Base-by-base conservation (phyloP, 2,329 filamentous ascomycete species). In the Cladosporium colombiae region DNA sequence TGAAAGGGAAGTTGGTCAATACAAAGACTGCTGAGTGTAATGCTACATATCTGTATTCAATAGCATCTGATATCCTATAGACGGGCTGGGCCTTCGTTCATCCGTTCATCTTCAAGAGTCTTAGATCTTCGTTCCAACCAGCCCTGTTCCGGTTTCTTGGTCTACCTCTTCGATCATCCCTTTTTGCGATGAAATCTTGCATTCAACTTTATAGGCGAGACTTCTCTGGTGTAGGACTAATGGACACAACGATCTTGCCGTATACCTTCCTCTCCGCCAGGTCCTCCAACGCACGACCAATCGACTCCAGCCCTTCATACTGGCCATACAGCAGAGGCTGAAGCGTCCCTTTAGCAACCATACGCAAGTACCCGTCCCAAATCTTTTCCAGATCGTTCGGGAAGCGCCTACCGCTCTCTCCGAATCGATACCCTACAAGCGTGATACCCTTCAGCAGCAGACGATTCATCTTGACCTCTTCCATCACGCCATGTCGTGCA, bases 351-450 rank as follows among this genome's bases (percentile, higher is more conserved):
- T 70, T 75, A 13, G 81, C 76, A 10, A 86, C 77, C 70, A 87
- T 74, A 1, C 76, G 74, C 67, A 81, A 78, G 50, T 88, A 79
- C 0, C 81, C 83, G 50, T 79, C 69, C 85, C 85, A 88, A 1
- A 84, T 81, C 59, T 77, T 75, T 27, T 79, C 73, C 35, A 81
- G 82, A 64, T 83, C 79, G 31, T 78, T 73, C 0, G 85, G 83
- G 68, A 82, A 76, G 46, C 80, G 78, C 50, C 86, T 76, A 21
- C 83, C 80, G 40, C 82, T 85, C 74, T 88, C 86, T 2, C 86
- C 86, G 70, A 83, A 88, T 55, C 85, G 78, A 73, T 87, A 87
- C 50, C 85, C 85, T 37, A 84, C 79, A 5, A 87, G 70, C n/a
- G 79, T 81, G 1, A 80, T 81, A 49, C 83, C 81, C 69, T 84